These are phyloP conservation scores for Apophysomyces sp. DNA, from an alignment of 371 early-diverging fungal species.

Conservation along the genomic window DNA sequence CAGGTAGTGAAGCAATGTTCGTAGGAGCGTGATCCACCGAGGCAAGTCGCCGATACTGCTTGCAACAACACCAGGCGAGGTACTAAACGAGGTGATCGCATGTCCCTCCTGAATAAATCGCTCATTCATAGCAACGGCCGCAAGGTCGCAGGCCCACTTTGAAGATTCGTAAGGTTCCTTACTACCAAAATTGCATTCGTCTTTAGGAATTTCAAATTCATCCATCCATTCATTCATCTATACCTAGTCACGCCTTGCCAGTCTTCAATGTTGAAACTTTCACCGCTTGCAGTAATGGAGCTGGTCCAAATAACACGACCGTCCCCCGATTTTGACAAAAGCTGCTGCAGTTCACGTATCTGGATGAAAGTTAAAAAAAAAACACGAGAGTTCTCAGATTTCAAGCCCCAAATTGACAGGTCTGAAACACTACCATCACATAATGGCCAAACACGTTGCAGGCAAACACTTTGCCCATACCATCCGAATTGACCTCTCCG, in stretches of 20 bases:
- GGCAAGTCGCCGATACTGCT: conserved; percentile 60
- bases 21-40: conserved; percentile 36
- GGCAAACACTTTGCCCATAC: conserved; percentile 77
- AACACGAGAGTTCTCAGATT: neutral
- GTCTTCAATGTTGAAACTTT: conserved; percentile 56
- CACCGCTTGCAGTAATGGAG: conserved; percentile 62
- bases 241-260: conserved; percentile 72
- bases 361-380: conserved; percentile 9
- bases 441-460: conserved; percentile 91
- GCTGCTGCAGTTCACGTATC: conserved; percentile 59
- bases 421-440: conserved; percentile 56
- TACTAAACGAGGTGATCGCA: conserved; percentile 47
- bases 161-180: conserved; percentile 77
- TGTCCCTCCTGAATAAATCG: conserved; percentile 29
- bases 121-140: conserved; percentile 54
- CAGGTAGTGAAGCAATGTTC: conserved; percentile 47
- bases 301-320: conserved; percentile 86
- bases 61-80: conserved; percentile 76
- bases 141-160: conserved; percentile 71
- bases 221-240: neutral
- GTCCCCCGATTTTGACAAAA: conserved; percentile 44
- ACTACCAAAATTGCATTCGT: conserved; percentile 11
- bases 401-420: no score
- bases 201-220: neutral
- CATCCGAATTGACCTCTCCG: conserved; percentile 58